Evolutionary conservation across 1,284 basidiomycete species (phyloP).

Genomic region (Trametes pubescens): DNA sequence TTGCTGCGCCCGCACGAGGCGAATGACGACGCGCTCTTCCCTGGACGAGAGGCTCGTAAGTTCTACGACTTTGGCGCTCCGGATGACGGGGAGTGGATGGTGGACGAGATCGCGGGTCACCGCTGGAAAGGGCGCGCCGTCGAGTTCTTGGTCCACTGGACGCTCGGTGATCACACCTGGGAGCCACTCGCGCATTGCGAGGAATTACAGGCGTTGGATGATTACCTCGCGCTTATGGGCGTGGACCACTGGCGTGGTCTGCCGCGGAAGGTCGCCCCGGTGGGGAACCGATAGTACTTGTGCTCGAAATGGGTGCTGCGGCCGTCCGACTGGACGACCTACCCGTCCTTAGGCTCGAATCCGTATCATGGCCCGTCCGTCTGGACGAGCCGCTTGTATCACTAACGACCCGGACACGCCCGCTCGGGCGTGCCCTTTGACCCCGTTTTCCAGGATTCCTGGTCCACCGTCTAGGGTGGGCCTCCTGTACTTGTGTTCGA

Average conservation of each 20-base stretch:
- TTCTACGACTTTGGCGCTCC: neutral
- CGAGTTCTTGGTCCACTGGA: constrained; percentile 46
- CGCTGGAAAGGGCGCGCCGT: constrained; percentile 35
- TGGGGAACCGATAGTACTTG: no score
- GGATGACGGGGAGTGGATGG: neutral
- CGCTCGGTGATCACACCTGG: constrained; percentile 44
- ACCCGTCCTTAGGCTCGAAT: no score
- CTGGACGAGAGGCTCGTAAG: neutral
- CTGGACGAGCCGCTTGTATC: no score
- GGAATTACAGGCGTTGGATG: constrained; percentile 38
- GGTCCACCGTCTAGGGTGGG: no score
- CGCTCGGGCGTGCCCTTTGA: no score
- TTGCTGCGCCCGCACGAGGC: constrained; percentile 32
- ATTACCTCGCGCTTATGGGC: constrained; percentile 32
- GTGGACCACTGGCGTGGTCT: constrained; percentile 12
- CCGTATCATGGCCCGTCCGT: no score
- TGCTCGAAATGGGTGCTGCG: no score
- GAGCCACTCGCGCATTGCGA: constrained; percentile 34
- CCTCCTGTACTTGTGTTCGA: no score
- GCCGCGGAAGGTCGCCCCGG: constrained; percentile 20
- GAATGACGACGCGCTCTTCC: neutral
- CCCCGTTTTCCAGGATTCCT: no score
- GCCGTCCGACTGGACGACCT: no score
- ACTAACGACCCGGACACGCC: no score
- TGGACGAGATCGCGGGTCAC: constrained; percentile 32